Conservation (phyloP, 2,329 filamentous ascomycete genomes). For the Teratosphaeria nubilosa region DNA sequence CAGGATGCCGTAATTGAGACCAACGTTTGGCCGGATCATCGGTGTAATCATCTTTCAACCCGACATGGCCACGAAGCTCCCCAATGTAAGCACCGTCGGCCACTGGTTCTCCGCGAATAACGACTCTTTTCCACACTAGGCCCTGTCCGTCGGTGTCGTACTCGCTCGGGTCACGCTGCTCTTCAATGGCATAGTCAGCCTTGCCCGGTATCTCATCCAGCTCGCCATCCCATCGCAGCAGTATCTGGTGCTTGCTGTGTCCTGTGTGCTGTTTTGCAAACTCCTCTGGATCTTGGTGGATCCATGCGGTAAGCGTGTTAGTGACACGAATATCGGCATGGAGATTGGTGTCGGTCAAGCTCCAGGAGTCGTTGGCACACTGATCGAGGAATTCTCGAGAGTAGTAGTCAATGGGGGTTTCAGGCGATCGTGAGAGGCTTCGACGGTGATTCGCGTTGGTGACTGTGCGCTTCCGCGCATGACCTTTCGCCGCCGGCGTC, state of each 20-base stretch:
- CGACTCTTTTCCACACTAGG: constrained; percentile 62
- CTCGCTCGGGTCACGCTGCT: constrained; percentile 39
- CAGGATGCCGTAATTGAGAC: constrained; percentile 38
- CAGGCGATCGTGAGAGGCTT: constrained; percentile 68
- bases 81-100: constrained; percentile 47
- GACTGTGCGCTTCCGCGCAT: constrained; percentile 51
- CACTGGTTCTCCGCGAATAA: constrained; percentile 39
- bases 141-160: constrained; percentile 43
- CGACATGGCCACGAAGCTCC: constrained; percentile 57
- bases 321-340: constrained; percentile 68
- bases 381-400: constrained; percentile 59
- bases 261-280: constrained; percentile 28
- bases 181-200: constrained; percentile 43
- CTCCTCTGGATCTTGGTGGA: constrained; percentile 56
- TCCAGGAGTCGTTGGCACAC: constrained; percentile 37
- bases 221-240: constrained; percentile 49
- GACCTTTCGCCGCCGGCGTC: constrained; percentile 52
- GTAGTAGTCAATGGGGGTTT: constrained; percentile 21
- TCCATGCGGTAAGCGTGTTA: constrained; percentile 66
- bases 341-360: constrained; percentile 59
- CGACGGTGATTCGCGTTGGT: constrained; percentile 50
- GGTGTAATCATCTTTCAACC: constrained; percentile 38
- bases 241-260: constrained; percentile 54
- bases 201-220: constrained; percentile 45
- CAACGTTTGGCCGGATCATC: constrained; percentile 37